These are phyloP conservation scores for Fusarium albidum DNA, from an alignment of 2,329 filamentous ascomycete genomes.

Conservation along the genomic window DNA sequence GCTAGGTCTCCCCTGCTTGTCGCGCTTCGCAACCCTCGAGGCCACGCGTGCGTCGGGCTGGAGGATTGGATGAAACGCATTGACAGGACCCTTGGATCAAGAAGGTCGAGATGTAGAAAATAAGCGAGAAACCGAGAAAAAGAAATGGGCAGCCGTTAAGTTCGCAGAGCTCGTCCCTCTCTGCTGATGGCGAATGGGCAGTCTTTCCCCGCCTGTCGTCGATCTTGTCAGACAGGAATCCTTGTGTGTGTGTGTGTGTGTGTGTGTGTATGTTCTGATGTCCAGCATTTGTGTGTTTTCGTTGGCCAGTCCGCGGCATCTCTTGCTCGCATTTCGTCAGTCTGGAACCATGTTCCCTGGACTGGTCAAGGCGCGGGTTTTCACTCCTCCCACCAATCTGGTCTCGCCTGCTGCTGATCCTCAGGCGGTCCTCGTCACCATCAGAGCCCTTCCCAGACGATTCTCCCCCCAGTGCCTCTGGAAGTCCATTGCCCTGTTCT, in stretches of 20 bases:
- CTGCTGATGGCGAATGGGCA: slow-evolving; percentile 12
- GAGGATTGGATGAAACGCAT: slow-evolving; percentile 11
- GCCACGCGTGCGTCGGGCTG: slow-evolving; percentile 8
- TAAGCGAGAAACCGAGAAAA: slow-evolving; percentile 2
- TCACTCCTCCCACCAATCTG: slow-evolving; percentile 5
- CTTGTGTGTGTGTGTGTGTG: too few relatives aligned
- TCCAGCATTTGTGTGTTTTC: slow-evolving; percentile 15
- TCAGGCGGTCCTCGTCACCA: slow-evolving; percentile 37
- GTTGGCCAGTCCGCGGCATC: slow-evolving; percentile 12
- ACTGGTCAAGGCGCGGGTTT: not conserved
- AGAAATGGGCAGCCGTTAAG: slow-evolving; percentile 7
- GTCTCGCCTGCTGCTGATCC: not conserved
- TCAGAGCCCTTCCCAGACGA: slow-evolving; percentile 42
- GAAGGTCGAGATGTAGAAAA: not conserved
- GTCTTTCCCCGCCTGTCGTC: slow-evolving; percentile 26
- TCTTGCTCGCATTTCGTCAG: not conserved
- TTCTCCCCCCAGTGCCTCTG: slow-evolving; percentile 43
- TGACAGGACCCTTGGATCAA: slow-evolving; percentile 35
- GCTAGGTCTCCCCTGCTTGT: slow-evolving; percentile 39
- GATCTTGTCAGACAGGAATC: slow-evolving; percentile 28
- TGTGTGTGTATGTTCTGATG: too few relatives aligned
- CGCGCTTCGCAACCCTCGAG: slow-evolving; percentile 10
- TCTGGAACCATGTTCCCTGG: not conserved
- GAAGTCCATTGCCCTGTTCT: slow-evolving; percentile 40
- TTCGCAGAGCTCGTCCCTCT: slow-evolving; percentile 25